Evolutionary conservation across 1,284 basidiomycete species (phyloP), one percentile per base, ranked within the genome.

Genomic region (Cryptococcus sp.): DNA sequence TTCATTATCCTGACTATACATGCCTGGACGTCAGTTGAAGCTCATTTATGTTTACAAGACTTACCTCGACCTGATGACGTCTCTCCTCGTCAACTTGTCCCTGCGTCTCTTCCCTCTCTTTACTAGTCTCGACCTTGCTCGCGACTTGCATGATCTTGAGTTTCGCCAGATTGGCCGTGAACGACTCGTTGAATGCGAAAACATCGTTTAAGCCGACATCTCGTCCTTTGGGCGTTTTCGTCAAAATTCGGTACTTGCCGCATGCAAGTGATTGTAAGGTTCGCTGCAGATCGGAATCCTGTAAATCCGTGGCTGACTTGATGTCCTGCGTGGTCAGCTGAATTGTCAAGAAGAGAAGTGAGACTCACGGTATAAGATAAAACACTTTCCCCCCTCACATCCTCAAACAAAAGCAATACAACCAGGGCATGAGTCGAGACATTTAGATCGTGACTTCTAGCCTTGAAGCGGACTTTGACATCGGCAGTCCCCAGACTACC

Each of bases 1-100:
- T 99, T 98, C 96, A 99, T 98, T 36, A 98, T 86, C 37, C 96
- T 85, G 22, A 98, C 96, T 56, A 98, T 88, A 67, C 91, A 97
- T 1, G 93, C 93, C 91, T 96, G 60, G 13, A 16, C 34, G 25
- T 49, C 32, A 43, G 21, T 19, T 14, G 14, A 43, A 24, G 23
- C 22, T 18, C 9, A 32, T 28, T 9, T 28, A 14, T 23, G 37
- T 28, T 16, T 42, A 23, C 18, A 24, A 36, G 7, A 76, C 81
- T 57, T 56, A 90, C 92, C 78, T 98, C 94, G 41, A 86, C 89
- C 69, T 94, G 87, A 70, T 91, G 86, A 62, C 81, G 85, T 42
- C 96, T 78, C 74, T 97, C 93, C 72, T 98, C 94, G 45, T 96
- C 93, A 21, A 99, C 85, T 56, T 88, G 85, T 62, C 86, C 87